Evolutionary conservation across 768 basidiomycete species (phyloP).

Genomic region (Lentinula guzmanii): DNA sequence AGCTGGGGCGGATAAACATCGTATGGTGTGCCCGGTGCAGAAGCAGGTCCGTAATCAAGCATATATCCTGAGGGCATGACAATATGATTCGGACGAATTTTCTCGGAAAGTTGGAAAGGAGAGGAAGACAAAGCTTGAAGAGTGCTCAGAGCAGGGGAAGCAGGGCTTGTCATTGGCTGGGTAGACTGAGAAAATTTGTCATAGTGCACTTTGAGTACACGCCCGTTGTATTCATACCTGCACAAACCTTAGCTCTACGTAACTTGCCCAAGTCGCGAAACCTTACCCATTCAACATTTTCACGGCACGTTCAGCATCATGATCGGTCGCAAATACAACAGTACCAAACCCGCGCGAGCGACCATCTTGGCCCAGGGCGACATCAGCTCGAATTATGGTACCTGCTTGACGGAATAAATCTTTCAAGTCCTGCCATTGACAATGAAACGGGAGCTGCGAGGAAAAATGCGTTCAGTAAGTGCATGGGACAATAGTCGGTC

Average conservation of each 20-base stretch:
- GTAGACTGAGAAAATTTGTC: constrained; percentile 65
- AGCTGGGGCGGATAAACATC: constrained; percentile 20
- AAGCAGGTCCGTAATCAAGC: constrained; percentile 30
- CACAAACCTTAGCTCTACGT: neutral
- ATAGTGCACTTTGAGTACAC: constrained; percentile 83
- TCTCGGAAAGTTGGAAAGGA: constrained; percentile 1
- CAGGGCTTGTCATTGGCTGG: constrained; percentile 15
- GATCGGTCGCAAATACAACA: constrained; percentile 77
- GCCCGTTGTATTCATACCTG: constrained; percentile 87
- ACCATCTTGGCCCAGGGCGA: constrained; percentile 82
- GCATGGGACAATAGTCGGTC: neutral
- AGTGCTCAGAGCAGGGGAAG: constrained; percentile 15
- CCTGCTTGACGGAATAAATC: constrained; percentile 92
- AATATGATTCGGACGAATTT: constrained; percentile 20
- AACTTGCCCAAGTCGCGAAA: neutral
- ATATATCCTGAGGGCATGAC: constrained; percentile 28
- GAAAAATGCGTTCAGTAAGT: neutral
- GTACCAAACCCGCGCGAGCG: constrained; percentile 91
- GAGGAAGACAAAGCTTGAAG: constrained; percentile 2
- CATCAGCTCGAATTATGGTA: constrained; percentile 84
- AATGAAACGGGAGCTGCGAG: constrained; percentile 79
- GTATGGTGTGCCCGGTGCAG: constrained; percentile 31
- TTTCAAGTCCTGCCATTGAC: constrained; percentile 98
- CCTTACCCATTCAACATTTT: constrained; percentile 87
- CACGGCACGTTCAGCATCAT: constrained; percentile 80